Evolutionary conservation across 257 asterid species (phyloP).

Genomic region (Echites panduratus): DNA sequence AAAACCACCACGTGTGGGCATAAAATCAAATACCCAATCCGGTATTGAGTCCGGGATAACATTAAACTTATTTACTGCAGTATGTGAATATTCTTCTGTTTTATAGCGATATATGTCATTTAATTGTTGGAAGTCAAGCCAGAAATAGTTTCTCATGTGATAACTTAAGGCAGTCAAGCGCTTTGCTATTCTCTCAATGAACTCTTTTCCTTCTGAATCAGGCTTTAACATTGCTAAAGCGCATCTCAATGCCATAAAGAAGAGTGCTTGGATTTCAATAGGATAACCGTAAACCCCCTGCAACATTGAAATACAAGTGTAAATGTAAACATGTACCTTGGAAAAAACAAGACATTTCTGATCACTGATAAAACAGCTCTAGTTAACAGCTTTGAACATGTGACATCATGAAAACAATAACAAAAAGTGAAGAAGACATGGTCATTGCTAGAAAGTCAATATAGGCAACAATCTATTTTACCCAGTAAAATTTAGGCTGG

Average conservation of each 20-base stretch:
- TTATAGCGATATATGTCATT: slow-evolving; percentile 69
- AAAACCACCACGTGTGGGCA: slow-evolving; percentile 72
- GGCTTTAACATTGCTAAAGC: slow-evolving; percentile 58
- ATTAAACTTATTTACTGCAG: slow-evolving; percentile 73
- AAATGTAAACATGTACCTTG: neutral
- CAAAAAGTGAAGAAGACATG: too few relatives aligned
- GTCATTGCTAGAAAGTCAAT: neutral
- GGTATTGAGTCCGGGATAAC: slow-evolving; percentile 78
- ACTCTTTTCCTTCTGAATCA: slow-evolving; percentile 59
- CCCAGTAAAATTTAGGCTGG: neutral
- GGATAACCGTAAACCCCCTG: slow-evolving; percentile 82
- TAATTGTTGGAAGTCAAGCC: slow-evolving; percentile 72
- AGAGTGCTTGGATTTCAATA: slow-evolving; percentile 73
- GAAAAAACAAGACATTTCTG: neutral
- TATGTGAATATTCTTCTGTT: slow-evolving; percentile 75
- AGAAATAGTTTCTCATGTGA: slow-evolving; percentile 72
- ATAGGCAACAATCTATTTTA: neutral
- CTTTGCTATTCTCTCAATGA: slow-evolving; percentile 57
- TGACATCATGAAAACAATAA: neutral
- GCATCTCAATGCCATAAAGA: slow-evolving; percentile 68
- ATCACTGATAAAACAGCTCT: neutral
- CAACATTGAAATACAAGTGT: slow-evolving; percentile 13
- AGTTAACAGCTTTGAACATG: neutral
- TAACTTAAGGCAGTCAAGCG: slow-evolving; percentile 72
- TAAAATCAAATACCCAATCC: slow-evolving; percentile 69